Percentiles rank a stretch among this genome's conserved stretches.
These are phyloP conservation scores for Urtica urens DNA, from an alignment of 306 rosid genomes.

Conservation along the genomic window DNA sequence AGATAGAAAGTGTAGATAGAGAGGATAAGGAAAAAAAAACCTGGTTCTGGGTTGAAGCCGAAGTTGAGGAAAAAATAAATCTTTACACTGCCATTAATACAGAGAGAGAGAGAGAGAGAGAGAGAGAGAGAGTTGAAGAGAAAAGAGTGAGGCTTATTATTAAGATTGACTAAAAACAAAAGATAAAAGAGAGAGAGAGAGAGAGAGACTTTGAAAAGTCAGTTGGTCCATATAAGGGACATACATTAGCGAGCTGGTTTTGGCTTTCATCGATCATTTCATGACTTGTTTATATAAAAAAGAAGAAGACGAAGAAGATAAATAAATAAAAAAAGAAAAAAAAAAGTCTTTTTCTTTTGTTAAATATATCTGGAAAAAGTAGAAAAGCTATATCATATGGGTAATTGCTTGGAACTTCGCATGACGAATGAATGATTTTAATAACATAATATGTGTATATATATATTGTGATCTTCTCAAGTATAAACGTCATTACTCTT, in stretches of 20 bases:
- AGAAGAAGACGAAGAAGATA: no score
- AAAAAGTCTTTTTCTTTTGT: neutral
- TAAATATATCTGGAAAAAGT: no score
- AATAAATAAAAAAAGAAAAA: no score
- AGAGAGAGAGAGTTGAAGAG: neutral
- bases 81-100: neutral
- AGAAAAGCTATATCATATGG: no score
- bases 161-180: neutral
- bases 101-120: neutral
- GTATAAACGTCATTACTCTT: no score
- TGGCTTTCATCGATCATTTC: no score
- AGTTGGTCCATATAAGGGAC: neutral
- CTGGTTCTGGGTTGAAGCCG: neutral
- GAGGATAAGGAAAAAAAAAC: neutral
- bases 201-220: constrained; percentile 10
- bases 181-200: neutral
- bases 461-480: no score
- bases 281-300: no score
- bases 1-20: neutral
- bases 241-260: neutral
- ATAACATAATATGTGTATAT: no score
- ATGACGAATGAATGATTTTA: no score
- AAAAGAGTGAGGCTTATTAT: no score
- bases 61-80: neutral
- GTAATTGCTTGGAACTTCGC: no score